These are phyloP conservation scores for Trichomonascaceae sp. DNA, from an alignment of 1,139 yeast species.

Conservation along the genomic window DNA sequence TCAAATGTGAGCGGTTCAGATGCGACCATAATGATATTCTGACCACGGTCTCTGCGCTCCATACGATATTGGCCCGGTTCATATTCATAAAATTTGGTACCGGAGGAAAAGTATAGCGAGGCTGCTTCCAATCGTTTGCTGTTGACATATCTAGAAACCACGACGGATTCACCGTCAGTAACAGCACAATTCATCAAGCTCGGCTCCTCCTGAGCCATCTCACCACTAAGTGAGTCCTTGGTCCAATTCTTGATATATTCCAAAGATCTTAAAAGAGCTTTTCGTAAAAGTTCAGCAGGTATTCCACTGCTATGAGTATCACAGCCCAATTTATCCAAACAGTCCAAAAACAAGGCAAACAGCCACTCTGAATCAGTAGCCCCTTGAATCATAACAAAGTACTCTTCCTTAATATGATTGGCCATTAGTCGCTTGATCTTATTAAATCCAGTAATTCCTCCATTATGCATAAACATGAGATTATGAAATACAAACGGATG, in stretches of 20 bases:
- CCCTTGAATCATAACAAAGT: constrained; percentile 77
- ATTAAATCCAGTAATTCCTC: constrained; percentile 72
- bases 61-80: constrained; percentile 80
- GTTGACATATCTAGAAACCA: constrained; percentile 81
- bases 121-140: constrained; percentile 94
- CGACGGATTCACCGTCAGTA: constrained; percentile 87
- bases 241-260: constrained; percentile 68
- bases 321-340: constrained; percentile 66
- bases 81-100: constrained; percentile 83
- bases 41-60: constrained; percentile 90
- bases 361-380: constrained; percentile 95
- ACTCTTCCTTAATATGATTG: constrained; percentile 70
- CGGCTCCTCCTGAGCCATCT: constrained; percentile 52
- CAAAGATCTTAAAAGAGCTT: constrained; percentile 69
- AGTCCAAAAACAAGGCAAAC: constrained; percentile 80
- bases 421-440: constrained; percentile 68
- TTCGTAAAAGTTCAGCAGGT: constrained; percentile 54
- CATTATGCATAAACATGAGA: constrained; percentile 96
- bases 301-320: constrained; percentile 54
- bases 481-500: constrained; percentile 86
- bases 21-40: constrained; percentile 92
- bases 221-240: constrained; percentile 40
- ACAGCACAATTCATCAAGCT: constrained; percentile 88
- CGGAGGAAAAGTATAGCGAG: constrained; percentile 88
- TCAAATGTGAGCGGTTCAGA: constrained; percentile 95